Conservation (phyloP, 768 basidiomycete species). For the Tricholomella constricta region DNA sequence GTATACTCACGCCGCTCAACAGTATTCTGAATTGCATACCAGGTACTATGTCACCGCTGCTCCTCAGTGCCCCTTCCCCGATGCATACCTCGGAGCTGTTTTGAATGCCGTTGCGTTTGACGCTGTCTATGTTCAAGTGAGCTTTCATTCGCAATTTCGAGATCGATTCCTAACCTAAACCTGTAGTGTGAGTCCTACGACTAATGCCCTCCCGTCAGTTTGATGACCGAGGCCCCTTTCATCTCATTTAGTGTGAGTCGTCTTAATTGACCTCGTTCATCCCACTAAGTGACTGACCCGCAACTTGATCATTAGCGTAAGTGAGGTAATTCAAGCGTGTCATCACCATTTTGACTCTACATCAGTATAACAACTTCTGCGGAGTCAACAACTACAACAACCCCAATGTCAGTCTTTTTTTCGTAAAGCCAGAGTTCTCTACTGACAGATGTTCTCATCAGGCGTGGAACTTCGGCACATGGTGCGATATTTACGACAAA, state of each 20-base stretch:
- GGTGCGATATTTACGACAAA: constrained; percentile 29
- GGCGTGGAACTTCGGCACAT: constrained; percentile 51
- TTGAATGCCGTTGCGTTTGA: constrained; percentile 63
- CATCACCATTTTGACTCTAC: background rate
- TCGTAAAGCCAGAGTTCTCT: too few species aligned
- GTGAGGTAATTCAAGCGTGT: background rate
- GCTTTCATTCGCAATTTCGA: constrained; percentile 16
- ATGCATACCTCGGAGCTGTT: constrained; percentile 54
- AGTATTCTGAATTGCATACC: background rate
- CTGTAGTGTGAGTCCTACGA: constrained; percentile 8
- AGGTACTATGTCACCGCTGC: constrained; percentile 62
- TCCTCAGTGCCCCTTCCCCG: constrained; percentile 63
- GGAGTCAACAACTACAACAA: constrained; percentile 43
- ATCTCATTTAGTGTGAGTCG: constrained; percentile 13
- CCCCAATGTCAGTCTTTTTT: constrained; percentile 33
- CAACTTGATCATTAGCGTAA: constrained; percentile 7
- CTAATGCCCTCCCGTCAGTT: background rate
- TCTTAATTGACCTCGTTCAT: background rate
- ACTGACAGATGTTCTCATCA: constrained; percentile 9
- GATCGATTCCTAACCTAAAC: background rate
- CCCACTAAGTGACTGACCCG: background rate
- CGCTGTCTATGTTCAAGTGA: constrained; percentile 68
- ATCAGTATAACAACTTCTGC: constrained; percentile 24
- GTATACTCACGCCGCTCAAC: too few species aligned
- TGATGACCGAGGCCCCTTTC: background rate